Evolutionary conservation across 768 basidiomycete genomes (phyloP), one percentile per base, ranked within the genome.

Genomic region (Tubosaeta sp.): DNA sequence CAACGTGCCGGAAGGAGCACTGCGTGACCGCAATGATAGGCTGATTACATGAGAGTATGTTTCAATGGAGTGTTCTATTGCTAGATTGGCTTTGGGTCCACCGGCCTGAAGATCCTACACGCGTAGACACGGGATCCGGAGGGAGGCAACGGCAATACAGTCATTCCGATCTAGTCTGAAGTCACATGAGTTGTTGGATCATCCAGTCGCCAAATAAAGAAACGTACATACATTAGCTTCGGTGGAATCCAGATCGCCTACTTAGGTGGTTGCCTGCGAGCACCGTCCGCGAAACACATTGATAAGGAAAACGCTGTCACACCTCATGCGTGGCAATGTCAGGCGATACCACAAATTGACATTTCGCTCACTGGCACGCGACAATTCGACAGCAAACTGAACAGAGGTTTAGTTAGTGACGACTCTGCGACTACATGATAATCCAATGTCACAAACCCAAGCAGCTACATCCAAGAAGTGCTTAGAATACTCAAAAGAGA

Each of bases 121-220:
- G 16, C 8, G 19, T 38, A 35, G 36, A 38, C 21, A 40, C 10
- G 30, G 46, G 12, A 6, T 13, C 24, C 12, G 24, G 18, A 25
- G 43, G 24, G 24, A 53, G 19, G 44, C 34, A 44, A 40, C n/a
- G 29, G 46, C 18, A 22, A 50, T 56, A 43, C 48, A 51, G 19
- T 18, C 16, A 24, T 45, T 40, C 54, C 49, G 57, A 59, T 56
- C 57, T 59, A 51, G n/a, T n/a, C n/a, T n/a, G n/a, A n/a, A 49
- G 35, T 39, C 41, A 47, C 22, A 38, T 49, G 32, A 44, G 31
- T 18, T 4, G 11, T 43, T 38, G 13, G n/a, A 51, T 34, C 11
- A 48, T 41, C 44, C 42, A 43, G 59, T 47, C 21, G 8, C 53
- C 34, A 39, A 46, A 54, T 46, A 34, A 34, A 49, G 46, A 12